Percentiles rank a stretch among this genome's conserved stretches.
Conservation (phyloP, 2,329 filamentous ascomycete genomes). For the Penicillium sp. region DNA sequence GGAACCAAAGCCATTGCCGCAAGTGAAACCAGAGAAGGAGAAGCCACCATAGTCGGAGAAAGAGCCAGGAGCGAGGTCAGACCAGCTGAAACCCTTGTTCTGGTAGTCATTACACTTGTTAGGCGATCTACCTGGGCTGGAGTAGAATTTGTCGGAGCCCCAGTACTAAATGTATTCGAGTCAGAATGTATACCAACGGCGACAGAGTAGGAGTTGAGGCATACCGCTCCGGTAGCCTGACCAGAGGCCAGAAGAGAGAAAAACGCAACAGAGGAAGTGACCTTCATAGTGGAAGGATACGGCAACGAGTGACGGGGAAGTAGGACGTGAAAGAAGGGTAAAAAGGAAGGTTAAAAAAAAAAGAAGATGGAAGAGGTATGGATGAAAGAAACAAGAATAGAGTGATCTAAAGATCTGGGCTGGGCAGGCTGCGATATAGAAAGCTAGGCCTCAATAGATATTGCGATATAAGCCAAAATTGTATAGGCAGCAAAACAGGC, state of each 20-base stretch:
- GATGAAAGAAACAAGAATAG: background rate
- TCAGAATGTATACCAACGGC: conserved; percentile 1
- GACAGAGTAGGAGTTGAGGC: conserved; percentile 23
- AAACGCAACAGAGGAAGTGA: conserved; percentile 21
- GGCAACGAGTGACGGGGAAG: conserved; percentile 30
- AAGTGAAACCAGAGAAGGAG: conserved; percentile 69
- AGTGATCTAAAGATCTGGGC: conserved; percentile 7
- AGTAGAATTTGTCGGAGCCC: conserved; percentile 56
- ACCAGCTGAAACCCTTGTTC: conserved; percentile 69
- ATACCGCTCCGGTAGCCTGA: conserved; percentile 44
- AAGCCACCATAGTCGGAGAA: conserved; percentile 70
- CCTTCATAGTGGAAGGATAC: conserved; percentile 30
- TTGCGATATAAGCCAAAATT: background rate
- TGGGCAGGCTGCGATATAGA: conserved; percentile 12
- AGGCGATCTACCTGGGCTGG: conserved; percentile 67
- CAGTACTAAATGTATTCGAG: conserved; percentile 40
- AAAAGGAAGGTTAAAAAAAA: conserved; percentile 7
- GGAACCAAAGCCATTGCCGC: conserved; percentile 54
- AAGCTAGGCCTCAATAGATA: conserved; percentile 3
- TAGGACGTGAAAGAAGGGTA: conserved; percentile 26
- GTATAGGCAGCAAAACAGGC: background rate
- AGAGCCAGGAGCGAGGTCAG: conserved; percentile 57
- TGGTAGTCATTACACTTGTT: conserved; percentile 75
- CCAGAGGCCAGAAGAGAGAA: conserved; percentile 47
- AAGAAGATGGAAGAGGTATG: background rate